A percentile compares a stretch with the other conserved stretches of the same genome.
phyloP scores from a whole-genome alignment of 139 green algal genomes.

The Astrephomene gubernaculifera region DNA sequence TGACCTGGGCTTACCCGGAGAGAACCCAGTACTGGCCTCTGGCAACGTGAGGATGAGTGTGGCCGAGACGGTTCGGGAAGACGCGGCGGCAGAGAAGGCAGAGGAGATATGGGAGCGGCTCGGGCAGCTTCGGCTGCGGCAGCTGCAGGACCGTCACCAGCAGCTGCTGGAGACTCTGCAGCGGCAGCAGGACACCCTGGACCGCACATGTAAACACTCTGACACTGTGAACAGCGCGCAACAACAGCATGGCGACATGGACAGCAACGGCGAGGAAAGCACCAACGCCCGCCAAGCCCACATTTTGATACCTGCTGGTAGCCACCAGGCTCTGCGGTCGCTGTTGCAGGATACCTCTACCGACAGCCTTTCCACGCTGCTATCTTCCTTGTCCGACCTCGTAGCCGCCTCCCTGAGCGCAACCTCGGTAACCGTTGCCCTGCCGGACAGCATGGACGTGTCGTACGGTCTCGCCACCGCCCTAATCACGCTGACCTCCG shows the following conservation, averaged over 20 bases:
- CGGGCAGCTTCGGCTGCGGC: neutral
- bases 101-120: neutral
- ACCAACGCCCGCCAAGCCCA: too few species aligned
- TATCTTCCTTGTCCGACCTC: neutral
- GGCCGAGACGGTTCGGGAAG: too few species aligned
- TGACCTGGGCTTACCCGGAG: too few species aligned
- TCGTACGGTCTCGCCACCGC: neutral
- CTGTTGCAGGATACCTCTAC: slow-evolving; percentile 13
- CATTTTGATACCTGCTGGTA: too few species aligned
- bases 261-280: too few species aligned
- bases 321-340: neutral
- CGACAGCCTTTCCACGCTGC: neutral
- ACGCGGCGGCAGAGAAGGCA: too few species aligned
- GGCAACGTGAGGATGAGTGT: too few species aligned
- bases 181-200: neutral
- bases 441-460: neutral
- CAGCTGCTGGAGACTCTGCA: neutral
- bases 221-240: neutral
- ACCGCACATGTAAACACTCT: neutral
- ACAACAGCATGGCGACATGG: neutral
- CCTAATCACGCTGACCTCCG: neutral
- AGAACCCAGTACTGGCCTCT: too few species aligned
- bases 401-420: neutral
- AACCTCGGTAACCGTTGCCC: neutral
- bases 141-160: neutral